phyloP scores from a whole-genome alignment of 164 flowering plant genomes.

The Sextonia rubra region DNA sequence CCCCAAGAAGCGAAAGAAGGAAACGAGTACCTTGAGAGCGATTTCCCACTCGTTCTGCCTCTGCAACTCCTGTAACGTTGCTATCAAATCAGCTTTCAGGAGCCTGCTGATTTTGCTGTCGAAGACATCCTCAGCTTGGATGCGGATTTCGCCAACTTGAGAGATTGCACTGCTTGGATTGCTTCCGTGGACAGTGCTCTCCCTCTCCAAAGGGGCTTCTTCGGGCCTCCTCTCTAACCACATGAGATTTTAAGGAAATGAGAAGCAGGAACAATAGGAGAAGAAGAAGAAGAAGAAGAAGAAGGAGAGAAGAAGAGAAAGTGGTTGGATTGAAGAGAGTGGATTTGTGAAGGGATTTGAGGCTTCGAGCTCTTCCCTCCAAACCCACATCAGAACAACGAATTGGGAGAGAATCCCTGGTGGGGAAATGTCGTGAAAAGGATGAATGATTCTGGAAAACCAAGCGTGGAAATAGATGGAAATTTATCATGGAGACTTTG shows the following conservation, averaged over 20 bases:
- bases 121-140: slow-evolving; percentile 43
- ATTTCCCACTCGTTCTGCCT: too few relatives aligned
- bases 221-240: slow-evolving; percentile 47
- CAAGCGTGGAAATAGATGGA: too few relatives aligned
- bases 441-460: too few relatives aligned
- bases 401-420: slow-evolving; percentile 11
- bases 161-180: too few relatives aligned
- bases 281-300: too few relatives aligned
- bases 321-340: neutral
- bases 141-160: slow-evolving; percentile 58
- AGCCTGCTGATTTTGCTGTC: slow-evolving; percentile 44
- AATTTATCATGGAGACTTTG: too few relatives aligned
- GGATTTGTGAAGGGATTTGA: neutral
- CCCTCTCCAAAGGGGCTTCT: too few relatives aligned
- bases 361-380: neutral
- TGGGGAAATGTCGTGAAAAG: too few relatives aligned
- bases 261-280: neutral
- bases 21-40: slow-evolving; percentile 48
- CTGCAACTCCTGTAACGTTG: slow-evolving; percentile 55
- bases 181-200: too few relatives aligned
- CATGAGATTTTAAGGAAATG: slow-evolving; percentile 16
- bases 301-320: too few relatives aligned
- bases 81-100: slow-evolving; percentile 60
- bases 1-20: neutral
- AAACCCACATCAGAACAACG: slow-evolving; percentile 7